phyloP scores from a whole-genome alignment of 2,329 filamentous ascomycete species.

The Scleromitrula shiraiana region DNA sequence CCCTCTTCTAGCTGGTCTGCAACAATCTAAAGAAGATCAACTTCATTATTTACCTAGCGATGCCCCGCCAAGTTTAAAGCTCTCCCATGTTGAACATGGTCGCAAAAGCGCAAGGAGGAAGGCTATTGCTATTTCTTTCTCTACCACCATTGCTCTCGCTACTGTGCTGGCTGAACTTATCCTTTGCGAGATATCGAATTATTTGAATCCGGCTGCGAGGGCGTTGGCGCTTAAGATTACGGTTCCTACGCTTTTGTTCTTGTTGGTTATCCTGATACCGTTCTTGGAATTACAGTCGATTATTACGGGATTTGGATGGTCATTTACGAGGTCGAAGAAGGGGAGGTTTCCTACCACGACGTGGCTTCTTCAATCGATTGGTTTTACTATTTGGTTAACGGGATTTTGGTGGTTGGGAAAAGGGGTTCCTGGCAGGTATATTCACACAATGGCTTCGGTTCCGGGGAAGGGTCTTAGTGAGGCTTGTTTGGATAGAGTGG shows the following conservation, averaged over 20 bases:
- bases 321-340: conserved; percentile 49
- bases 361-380: conserved; percentile 54
- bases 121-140: conserved; percentile 59
- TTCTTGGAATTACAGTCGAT: conserved; percentile 63
- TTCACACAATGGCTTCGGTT: conserved; percentile 37
- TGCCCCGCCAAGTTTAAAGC: conserved; percentile 50
- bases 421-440: conserved; percentile 47
- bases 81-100: conserved; percentile 51
- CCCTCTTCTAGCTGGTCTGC: conserved; percentile 56
- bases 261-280: conserved; percentile 69
- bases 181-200: conserved; percentile 74
- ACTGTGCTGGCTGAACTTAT: conserved; percentile 73
- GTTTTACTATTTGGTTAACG: conserved; percentile 62
- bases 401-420: conserved; percentile 70
- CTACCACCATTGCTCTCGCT: conserved; percentile 67
- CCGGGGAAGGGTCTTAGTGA: conserved; percentile 30
- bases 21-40: conserved; percentile 43
- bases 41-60: conserved; percentile 55
- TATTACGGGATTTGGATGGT: conserved; percentile 49
- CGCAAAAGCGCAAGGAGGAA: conserved; percentile 43
- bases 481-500: conserved; percentile 60
- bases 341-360: conserved; percentile 50
- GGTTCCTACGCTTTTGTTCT: conserved; percentile 60
- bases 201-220: conserved; percentile 60
- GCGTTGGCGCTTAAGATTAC: conserved; percentile 60